Evolutionary conservation across 495 filamentous ascomycete species (phyloP), one percentile per base, ranked within the genome.

Genomic region (Paragyromitra xinjiangensis): DNA sequence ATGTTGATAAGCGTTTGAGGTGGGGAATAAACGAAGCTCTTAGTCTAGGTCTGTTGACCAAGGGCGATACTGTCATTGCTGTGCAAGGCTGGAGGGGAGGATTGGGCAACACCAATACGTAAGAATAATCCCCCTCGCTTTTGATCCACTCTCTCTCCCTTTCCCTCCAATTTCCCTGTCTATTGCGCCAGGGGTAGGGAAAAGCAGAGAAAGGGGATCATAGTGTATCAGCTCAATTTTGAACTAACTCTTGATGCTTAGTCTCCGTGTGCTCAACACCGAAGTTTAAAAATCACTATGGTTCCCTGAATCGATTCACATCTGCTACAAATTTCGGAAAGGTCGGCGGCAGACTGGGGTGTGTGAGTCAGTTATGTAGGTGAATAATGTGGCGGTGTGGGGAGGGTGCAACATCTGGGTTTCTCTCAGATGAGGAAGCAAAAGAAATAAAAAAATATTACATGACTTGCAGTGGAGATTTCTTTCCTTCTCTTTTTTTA

Each of bases 41-140:
- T 78, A 89, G 90, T 83, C 90, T 99, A 70, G 92, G 92, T 69
- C 88, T 98, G 71, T 87, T 99, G 80, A 88, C 87, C 81, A 89
- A 92, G 84, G 94, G 91, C 70, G 94, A 96, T 82, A 90, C 89
- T 76, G 92, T 98, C 48, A 90, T 98, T 75, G 97, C 96, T 81
- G 94, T 99, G 29, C 95, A 99, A 85, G 95, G 96, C 84, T 99
- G 95, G 95, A 89, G 93, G 83, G 95, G 95, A 80, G 96, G 95
- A 68, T 92, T 94, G 91, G 95, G 95, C 77, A 94, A 99, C 88
- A 99, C 95, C 78, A 99, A 98, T 87, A 98, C 95, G 80, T 85
- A 82, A 83, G 84, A 69, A 26, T 48, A 34, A 26, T 24, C 56
- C 39, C 50, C 39, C 50, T 73, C 45, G 19, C 61, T 72, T 40